Evolutionary conservation across 2,329 filamentous ascomycete species (phyloP).

Genomic region (Aureobasidium sp.): DNA sequence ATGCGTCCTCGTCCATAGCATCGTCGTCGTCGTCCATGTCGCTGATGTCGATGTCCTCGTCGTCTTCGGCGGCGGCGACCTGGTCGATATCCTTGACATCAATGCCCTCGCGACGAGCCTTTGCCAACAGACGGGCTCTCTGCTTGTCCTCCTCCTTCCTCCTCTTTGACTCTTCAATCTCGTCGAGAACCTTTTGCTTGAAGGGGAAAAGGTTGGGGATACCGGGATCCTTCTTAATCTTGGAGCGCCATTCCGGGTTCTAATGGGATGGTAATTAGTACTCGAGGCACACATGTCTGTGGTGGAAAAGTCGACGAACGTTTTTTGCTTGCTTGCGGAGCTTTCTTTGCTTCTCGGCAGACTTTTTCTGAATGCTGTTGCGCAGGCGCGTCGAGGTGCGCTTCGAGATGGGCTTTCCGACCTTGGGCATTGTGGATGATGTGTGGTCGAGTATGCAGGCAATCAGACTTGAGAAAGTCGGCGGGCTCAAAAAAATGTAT

Average conservation of each 20-base stretch:
- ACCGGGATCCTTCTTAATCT: constrained; percentile 93
- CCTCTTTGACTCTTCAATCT: constrained; percentile 83
- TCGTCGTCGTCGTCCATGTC: constrained; percentile 48
- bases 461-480: not conserved
- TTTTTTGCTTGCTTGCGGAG: constrained; percentile 82
- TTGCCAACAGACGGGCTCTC: constrained; percentile 61
- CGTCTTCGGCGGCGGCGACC: constrained; percentile 31
- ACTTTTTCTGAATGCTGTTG: constrained; percentile 92
- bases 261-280: constrained; percentile 27
- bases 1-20: constrained; percentile 54
- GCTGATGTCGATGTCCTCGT: constrained; percentile 43
- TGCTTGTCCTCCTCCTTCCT: constrained; percentile 72
- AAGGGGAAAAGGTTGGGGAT: constrained; percentile 97
- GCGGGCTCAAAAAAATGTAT: constrained; percentile 10
- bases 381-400: constrained; percentile 79
- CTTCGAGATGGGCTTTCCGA: constrained; percentile 75
- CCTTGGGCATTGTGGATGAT: constrained; percentile 11
- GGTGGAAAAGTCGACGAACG: constrained; percentile 28
- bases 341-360: constrained; percentile 84
- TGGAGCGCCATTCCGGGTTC: constrained; percentile 93
- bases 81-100: constrained; percentile 29
- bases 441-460: not conserved
- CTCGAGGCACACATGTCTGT: not conserved
- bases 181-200: constrained; percentile 88
- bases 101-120: constrained; percentile 32